Evolutionary conservation across 1,139 yeast species (phyloP).

Genomic region (Hyphopichia buzzinii): DNA sequence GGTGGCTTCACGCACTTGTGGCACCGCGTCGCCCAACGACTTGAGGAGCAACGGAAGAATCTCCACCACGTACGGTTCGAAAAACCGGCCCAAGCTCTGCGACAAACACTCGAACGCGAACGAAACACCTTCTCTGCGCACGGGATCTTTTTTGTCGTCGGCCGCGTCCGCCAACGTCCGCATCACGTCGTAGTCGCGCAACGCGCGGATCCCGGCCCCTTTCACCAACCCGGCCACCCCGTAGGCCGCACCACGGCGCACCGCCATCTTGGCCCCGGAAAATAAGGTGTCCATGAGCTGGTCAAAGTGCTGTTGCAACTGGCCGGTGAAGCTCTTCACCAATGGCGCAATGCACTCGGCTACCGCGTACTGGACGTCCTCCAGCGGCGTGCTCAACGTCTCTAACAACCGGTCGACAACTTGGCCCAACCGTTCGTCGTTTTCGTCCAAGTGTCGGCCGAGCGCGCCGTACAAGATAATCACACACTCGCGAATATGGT

Average conservation of each 20-base stretch:
- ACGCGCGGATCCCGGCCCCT: slow-evolving; percentile 80
- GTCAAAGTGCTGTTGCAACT: slow-evolving; percentile 55
- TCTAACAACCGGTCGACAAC: slow-evolving; percentile 69
- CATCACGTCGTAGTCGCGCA: slow-evolving; percentile 74
- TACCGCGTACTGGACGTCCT: slow-evolving; percentile 83
- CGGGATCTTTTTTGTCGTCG: slow-evolving; percentile 77
- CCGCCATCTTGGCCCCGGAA: slow-evolving; percentile 43
- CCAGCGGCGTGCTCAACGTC: slow-evolving; percentile 85
- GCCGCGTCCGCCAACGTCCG: slow-evolving; percentile 79
- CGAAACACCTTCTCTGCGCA: slow-evolving; percentile 84
- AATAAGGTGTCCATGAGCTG: slow-evolving; percentile 59
- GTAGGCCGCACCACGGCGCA: slow-evolving; percentile 92
- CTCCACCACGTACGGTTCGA: slow-evolving; percentile 94
- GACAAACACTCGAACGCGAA: slow-evolving; percentile 85
- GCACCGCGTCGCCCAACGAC: slow-evolving; percentile 77
- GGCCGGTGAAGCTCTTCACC: slow-evolving; percentile 54
- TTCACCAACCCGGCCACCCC: slow-evolving; percentile 92
- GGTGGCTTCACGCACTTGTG: slow-evolving; percentile 89
- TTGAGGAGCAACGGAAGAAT: slow-evolving; percentile 77
- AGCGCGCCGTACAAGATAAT: slow-evolving; percentile 85
- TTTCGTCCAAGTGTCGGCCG: slow-evolving; percentile 70
- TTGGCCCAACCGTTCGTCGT: slow-evolving; percentile 61
- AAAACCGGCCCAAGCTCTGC: slow-evolving; percentile 64
- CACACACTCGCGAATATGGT: slow-evolving; percentile 72
- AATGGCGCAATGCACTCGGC: slow-evolving; percentile 84